Conservation (phyloP, 2,329 filamentous ascomycete genomes). For the Neofusicoccum cordaticola region DNA sequence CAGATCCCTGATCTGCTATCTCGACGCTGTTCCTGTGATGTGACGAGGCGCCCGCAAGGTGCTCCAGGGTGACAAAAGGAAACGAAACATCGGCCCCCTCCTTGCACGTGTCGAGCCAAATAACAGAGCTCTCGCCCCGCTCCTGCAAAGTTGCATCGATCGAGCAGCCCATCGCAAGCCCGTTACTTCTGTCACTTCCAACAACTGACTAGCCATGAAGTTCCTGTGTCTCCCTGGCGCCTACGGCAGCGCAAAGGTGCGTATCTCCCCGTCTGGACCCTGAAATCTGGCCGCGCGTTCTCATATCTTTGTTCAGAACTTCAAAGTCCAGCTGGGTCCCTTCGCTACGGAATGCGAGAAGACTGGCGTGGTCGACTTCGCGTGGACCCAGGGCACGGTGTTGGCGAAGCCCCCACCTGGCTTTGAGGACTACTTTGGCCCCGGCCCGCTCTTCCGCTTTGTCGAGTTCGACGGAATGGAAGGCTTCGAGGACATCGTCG, state of each 20-base stretch:
- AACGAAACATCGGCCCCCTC: background rate
- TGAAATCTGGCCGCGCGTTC: background rate
- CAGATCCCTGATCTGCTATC: background rate
- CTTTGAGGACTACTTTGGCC: slow-evolving; percentile 58
- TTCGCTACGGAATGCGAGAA: slow-evolving; percentile 49
- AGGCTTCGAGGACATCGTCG: slow-evolving; percentile 46
- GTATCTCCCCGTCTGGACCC: slow-evolving; percentile 21
- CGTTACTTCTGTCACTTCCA: slow-evolving; percentile 20
- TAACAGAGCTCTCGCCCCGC: background rate
- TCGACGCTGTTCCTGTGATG: background rate
- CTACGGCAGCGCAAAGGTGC: slow-evolving; percentile 56
- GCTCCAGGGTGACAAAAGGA: background rate
- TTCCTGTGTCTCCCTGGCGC: slow-evolving; percentile 59
- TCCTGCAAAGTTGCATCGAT: background rate
- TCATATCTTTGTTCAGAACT: slow-evolving; percentile 44
- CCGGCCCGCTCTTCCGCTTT: slow-evolving; percentile 56
- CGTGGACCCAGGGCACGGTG: slow-evolving; percentile 45
- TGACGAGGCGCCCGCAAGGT: background rate
- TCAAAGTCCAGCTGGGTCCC: slow-evolving; percentile 53
- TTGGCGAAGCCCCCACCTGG: slow-evolving; percentile 51
- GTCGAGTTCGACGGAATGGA: slow-evolving; percentile 43
- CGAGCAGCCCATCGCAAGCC: background rate
- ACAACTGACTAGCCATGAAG: slow-evolving; percentile 41
- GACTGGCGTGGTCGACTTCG: slow-evolving; percentile 49
- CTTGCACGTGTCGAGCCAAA: background rate